These are phyloP conservation scores for Coniosporium tulheliwenetii DNA, from an alignment of 2,329 filamentous ascomycete species.

Conservation along the genomic window DNA sequence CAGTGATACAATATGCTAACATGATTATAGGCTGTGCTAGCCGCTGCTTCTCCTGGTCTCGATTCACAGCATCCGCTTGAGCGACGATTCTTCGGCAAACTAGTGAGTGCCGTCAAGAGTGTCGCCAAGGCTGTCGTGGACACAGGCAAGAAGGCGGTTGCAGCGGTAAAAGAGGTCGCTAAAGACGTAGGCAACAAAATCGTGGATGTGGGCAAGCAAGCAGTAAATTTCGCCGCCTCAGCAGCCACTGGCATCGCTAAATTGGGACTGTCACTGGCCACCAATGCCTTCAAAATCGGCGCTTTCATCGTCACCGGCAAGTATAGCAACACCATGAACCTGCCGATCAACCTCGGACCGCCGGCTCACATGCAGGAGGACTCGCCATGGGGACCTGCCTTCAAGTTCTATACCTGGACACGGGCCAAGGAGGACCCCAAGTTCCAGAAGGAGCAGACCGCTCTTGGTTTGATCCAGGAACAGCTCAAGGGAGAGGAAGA, in stretches of 20 bases:
- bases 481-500: conserved; percentile 3
- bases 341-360: conserved; percentile 3
- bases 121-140: conserved; percentile 1
- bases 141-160: conserved; percentile 1
- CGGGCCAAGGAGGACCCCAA: background rate
- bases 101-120: background rate
- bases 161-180: background rate
- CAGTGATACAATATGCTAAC: too few relatives aligned
- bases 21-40: too few relatives aligned
- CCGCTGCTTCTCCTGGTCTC: too few relatives aligned
- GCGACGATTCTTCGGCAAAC: too few relatives aligned
- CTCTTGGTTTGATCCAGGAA: conserved; percentile 2
- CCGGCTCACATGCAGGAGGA: background rate
- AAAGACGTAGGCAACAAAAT: conserved; percentile 1
- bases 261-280: background rate
- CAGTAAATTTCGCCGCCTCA: background rate
- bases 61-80: too few relatives aligned
- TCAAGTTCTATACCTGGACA: conserved; percentile 4
- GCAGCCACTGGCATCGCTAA: background rate
- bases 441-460: background rate
- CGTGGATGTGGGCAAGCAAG: background rate
- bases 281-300: background rate
- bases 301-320: conserved; percentile 2
- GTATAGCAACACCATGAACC: conserved; percentile 2
- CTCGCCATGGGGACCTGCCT: conserved; percentile 3